Percentiles rank a stretch among this genome's conserved stretches.
These are phyloP conservation scores for Salix viminalis DNA, from an alignment of 345 rosid genomes.

Conservation along the genomic window DNA sequence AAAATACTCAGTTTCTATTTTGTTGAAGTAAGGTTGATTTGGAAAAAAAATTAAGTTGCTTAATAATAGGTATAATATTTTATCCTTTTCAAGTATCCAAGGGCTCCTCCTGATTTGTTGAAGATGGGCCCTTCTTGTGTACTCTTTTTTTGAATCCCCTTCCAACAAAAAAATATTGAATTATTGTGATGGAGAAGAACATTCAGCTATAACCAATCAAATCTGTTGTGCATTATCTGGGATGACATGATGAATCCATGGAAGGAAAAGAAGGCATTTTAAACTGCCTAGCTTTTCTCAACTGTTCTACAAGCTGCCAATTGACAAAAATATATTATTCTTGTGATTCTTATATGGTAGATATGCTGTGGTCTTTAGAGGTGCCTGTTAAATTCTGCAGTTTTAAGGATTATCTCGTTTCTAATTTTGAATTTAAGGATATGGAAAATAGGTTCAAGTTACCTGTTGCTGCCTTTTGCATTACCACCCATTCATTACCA, in stretches of 20 bases:
- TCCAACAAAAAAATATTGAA: neutral
- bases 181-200: neutral
- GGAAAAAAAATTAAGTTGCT: neutral
- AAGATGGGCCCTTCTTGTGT: neutral
- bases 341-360: neutral
- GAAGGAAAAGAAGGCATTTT: neutral
- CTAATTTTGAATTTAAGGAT: neutral
- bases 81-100: neutral
- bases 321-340: neutral
- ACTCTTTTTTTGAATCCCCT: neutral
- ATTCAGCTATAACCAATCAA: neutral
- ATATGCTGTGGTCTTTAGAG: neutral
- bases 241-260: neutral
- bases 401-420: neutral
- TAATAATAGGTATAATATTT: neutral
- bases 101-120: neutral
- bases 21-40: neutral
- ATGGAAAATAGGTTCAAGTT: conserved; percentile 16
- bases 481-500: conserved; percentile 8
- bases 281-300: neutral
- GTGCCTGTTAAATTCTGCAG: neutral
- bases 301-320: neutral
- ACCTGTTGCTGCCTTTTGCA: conserved; percentile 2
- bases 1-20: neutral
- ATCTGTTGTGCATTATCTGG: neutral